These are phyloP conservation scores for Citrus inodora DNA, from an alignment of 345 rosid species.

Conservation along the genomic window DNA sequence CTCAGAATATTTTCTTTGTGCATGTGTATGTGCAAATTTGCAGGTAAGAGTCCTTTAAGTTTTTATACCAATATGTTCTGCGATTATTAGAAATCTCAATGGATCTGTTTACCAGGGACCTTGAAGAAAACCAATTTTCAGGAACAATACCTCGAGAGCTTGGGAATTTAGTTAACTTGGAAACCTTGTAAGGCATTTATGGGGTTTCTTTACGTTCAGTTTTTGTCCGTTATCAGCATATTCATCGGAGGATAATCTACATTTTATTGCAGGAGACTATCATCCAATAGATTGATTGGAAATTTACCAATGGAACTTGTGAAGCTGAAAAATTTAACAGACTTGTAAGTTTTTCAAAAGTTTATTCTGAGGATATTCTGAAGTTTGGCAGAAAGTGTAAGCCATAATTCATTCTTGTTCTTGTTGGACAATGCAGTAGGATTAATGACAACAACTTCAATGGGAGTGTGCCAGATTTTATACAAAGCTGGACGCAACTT, in stretches of 20 bases:
- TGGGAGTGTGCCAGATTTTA: constrained; percentile 62
- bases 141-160: constrained; percentile 53
- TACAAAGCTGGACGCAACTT: constrained; percentile 57
- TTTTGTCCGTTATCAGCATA: background rate
- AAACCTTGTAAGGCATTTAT: constrained; percentile 38
- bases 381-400: background rate
- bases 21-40: no score
- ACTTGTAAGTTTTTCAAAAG: constrained; percentile 31
- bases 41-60: background rate
- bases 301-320: constrained; percentile 36
- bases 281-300: constrained; percentile 45
- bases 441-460: constrained; percentile 69
- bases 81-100: background rate
- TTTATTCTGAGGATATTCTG: background rate
- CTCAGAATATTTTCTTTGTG: background rate
- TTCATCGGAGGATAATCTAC: background rate
- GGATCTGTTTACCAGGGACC: constrained; percentile 34
- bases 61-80: background rate
- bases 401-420: background rate
- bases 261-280: constrained; percentile 30
- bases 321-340: constrained; percentile 29
- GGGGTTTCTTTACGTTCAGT: background rate
- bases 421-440: constrained; percentile 43
- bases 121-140: constrained; percentile 60
- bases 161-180: constrained; percentile 46